phyloP scores from a whole-genome alignment of 257 asterid species.

The Solanum piurae region DNA sequence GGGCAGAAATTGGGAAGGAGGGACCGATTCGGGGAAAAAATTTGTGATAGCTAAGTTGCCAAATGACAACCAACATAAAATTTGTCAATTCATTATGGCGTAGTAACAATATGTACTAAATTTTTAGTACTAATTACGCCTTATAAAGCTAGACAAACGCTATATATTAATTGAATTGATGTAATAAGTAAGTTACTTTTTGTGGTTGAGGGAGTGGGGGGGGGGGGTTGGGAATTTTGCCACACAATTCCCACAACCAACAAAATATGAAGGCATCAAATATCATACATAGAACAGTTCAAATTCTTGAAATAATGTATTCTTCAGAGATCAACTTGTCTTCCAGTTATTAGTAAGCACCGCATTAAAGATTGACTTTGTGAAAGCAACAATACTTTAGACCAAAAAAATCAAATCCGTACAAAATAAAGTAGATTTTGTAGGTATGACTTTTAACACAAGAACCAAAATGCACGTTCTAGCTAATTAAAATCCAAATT shows the following conservation, averaged over 20 bases:
- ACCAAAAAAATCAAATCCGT: background rate
- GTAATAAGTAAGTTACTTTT: background rate
- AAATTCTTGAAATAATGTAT: background rate
- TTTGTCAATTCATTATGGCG: background rate
- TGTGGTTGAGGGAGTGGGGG: background rate
- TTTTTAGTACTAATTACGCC: background rate
- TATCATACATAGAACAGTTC: background rate
- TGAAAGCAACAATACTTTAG: background rate
- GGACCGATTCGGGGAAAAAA: background rate
- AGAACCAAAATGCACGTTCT: background rate
- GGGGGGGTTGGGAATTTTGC: background rate
- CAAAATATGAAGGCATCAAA: background rate
- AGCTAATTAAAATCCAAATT: background rate
- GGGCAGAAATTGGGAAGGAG: background rate
- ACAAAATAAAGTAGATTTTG: background rate
- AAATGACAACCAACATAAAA: accelerated
- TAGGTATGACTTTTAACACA: background rate
- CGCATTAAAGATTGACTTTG: background rate
- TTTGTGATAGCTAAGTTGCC: background rate
- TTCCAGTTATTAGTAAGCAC: background rate
- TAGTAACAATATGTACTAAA: background rate
- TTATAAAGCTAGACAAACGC: background rate
- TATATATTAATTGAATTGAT: background rate
- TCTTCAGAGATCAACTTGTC: background rate
- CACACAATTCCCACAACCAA: background rate